Percentiles rank a stretch among this genome's conserved stretches.
Conservation (phyloP, 169 alveolate genomes). For the Plasmodium coatneyi region DNA sequence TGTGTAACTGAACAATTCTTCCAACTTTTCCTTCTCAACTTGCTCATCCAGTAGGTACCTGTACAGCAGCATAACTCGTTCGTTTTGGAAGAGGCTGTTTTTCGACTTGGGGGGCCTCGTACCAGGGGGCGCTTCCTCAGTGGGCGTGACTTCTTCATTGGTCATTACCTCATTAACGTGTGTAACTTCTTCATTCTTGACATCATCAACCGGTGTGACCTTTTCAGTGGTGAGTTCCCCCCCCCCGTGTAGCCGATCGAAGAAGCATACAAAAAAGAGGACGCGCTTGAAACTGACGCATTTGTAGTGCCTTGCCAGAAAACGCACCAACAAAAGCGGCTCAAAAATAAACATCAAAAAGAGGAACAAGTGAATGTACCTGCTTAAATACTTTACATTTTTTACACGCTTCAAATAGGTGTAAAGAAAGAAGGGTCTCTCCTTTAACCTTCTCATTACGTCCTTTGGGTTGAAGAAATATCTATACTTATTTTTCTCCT, state of each 20-base stretch:
- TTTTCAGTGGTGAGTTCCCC: background rate
- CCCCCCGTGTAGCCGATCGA: conserved; percentile 1
- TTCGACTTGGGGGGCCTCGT: background rate
- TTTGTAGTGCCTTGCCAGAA: background rate
- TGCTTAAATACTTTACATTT: conserved; percentile 12
- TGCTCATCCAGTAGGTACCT: conserved; percentile 19
- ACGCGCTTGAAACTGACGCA: conserved; percentile 28
- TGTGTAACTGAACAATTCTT: conserved; percentile 2
- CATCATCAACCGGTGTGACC: background rate
- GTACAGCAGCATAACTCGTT: conserved; percentile 23
- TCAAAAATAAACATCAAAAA: conserved; percentile 59
- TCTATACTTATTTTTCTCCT: background rate
- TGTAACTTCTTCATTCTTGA: background rate
- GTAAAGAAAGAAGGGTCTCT: conserved; percentile 50
- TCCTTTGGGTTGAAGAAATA: conserved; percentile 46
- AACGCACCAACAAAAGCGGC: background rate
- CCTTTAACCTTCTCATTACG: conserved; percentile 41
- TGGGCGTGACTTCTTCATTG: background rate
- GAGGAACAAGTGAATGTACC: conserved; percentile 9
- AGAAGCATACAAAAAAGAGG: conserved; percentile 27
- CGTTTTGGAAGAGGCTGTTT: conserved; percentile 11
- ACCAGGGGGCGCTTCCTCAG: background rate
- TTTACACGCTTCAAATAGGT: conserved; percentile 26
- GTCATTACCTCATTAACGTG: background rate
- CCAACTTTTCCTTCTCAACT: conserved; percentile 8